These are phyloP conservation scores for Kuraishia ogatae DNA, from an alignment of 805 yeast species.

Conservation along the genomic window DNA sequence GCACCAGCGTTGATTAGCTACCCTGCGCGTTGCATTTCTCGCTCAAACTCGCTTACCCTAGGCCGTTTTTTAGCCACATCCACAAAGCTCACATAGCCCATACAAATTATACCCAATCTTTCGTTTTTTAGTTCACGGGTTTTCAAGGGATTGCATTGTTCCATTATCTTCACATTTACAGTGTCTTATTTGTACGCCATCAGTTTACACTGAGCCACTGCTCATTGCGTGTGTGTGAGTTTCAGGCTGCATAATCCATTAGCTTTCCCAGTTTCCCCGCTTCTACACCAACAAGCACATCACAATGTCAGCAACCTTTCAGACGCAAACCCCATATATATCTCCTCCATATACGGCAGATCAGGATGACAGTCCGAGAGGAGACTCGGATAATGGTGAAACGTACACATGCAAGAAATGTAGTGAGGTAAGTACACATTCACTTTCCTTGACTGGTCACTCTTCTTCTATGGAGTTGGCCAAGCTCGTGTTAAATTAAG, in stretches of 20 bases:
- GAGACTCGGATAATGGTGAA: neutral
- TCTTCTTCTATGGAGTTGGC: neutral
- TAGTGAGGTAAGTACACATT: neutral
- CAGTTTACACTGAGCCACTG: no score
- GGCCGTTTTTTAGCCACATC: neutral
- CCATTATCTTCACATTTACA: no score
- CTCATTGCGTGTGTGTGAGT: no score
- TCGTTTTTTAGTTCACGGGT: neutral
- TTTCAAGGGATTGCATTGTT: neutral
- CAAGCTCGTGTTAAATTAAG: no score
- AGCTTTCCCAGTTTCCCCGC: neutral
- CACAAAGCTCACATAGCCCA: neutral
- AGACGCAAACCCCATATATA: neutral
- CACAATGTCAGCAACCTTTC: neutral
- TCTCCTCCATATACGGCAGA: neutral
- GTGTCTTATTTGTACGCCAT: no score
- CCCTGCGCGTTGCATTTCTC: neutral
- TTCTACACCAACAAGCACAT: neutral
- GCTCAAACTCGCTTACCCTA: neutral
- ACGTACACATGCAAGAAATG: constrained; percentile 1
- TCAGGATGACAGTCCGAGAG: neutral
- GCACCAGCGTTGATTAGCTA: neutral
- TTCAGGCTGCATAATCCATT: neutral
- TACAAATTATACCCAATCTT: no score
- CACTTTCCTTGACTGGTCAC: neutral